Evolutionary conservation across 768 basidiomycete species (phyloP).

Genomic region (Asterophora lycoperdoides): DNA sequence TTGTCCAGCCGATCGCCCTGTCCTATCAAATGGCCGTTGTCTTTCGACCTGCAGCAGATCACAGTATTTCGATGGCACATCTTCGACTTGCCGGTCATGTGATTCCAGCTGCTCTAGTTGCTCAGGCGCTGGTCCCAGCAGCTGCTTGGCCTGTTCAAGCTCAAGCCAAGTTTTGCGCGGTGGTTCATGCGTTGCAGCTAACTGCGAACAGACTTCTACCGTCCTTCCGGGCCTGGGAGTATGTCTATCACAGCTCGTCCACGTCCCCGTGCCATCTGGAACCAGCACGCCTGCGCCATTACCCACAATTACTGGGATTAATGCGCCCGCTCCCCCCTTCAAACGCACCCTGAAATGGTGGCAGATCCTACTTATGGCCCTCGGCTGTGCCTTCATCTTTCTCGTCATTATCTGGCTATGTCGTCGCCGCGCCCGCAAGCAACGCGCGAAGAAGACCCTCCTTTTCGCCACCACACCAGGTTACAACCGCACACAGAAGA

Average conservation of each 20-base stretch:
- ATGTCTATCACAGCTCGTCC: constrained; percentile 73
- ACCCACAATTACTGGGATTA: constrained; percentile 54
- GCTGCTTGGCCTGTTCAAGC: constrained; percentile 54
- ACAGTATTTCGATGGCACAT: constrained; percentile 65
- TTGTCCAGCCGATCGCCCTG: constrained; percentile 63
- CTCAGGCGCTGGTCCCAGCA: constrained; percentile 48
- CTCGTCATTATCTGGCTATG: constrained; percentile 60
- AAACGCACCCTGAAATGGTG: constrained; percentile 61
- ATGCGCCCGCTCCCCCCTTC: constrained; percentile 37
- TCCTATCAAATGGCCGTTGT: constrained; percentile 72
- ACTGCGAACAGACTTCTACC: constrained; percentile 49
- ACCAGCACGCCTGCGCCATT: constrained; percentile 43
- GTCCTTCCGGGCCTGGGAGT: constrained; percentile 68
- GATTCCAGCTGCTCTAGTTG: constrained; percentile 66
- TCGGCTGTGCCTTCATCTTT: constrained; percentile 80
- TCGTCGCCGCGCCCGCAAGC: constrained; percentile 64
- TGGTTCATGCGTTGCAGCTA: constrained; percentile 51
- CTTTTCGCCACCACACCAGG: constrained; percentile 44
- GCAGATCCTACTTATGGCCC: constrained; percentile 80
- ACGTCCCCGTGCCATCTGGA: constrained; percentile 42
- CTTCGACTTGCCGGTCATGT: constrained; percentile 60
- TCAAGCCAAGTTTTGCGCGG: constrained; percentile 43
- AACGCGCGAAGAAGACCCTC: constrained; percentile 61
- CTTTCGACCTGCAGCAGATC: constrained; percentile 66
- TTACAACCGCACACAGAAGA: constrained; percentile 32